These are phyloP conservation scores for Cucumis hystrix DNA, from an alignment of 306 rosid species.

Conservation along the genomic window DNA sequence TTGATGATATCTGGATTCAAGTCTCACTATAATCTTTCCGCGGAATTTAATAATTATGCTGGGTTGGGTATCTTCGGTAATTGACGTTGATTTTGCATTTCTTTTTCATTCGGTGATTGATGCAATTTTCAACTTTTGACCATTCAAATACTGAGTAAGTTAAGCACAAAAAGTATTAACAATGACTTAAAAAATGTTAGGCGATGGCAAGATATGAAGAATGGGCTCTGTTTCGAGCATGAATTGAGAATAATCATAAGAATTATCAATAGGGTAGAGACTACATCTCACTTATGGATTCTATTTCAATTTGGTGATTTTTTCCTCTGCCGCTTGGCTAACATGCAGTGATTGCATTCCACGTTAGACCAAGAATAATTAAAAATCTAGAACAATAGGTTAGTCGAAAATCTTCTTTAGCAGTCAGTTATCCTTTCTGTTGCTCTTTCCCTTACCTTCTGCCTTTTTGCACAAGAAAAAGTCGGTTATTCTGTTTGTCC, in stretches of 20 bases:
- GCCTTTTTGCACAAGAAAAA: not conserved
- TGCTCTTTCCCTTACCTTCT: not conserved
- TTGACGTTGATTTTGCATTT: not conserved
- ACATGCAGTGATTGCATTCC: conserved; percentile 18
- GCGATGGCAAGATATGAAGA: not conserved
- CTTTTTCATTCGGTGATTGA: not conserved
- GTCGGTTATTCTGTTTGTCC: not conserved
- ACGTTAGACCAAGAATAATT: conserved; percentile 6
- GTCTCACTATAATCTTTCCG: not conserved
- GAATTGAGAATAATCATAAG: conserved; percentile 4
- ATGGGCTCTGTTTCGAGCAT: conserved; percentile 17
- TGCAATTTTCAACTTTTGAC: not conserved
- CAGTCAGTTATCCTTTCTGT: not conserved
- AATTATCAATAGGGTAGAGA: conserved; percentile 4
- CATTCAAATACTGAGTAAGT: not conserved
- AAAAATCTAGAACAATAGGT: conserved; percentile 2
- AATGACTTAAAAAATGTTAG: not conserved
- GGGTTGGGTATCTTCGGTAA: not conserved
- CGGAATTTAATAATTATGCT: not conserved
- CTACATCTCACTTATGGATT: conserved; percentile 11
- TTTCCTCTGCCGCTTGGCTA: conserved; percentile 16
- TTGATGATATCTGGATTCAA: not conserved
- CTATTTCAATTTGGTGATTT: not conserved
- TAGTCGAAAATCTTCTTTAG: conserved; percentile 5
- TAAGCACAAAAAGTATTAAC: not conserved